phyloP scores from a whole-genome alignment of 2,329 filamentous ascomycete species.

The Pseudonectria buxi region DNA sequence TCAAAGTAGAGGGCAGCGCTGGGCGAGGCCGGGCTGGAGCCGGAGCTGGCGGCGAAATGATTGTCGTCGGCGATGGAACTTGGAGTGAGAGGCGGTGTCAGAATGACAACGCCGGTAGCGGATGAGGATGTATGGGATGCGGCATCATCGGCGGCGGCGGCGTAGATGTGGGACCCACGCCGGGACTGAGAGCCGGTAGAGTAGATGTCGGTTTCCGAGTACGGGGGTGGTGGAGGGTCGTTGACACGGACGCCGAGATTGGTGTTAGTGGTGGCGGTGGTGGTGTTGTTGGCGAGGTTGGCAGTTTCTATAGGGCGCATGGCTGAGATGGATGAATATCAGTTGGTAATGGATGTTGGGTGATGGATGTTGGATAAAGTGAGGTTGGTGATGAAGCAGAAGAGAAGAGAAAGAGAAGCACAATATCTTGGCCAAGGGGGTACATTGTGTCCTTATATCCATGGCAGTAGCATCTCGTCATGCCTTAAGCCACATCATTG shows the following conservation, averaged over 20 bases:
- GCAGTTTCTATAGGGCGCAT: slow-evolving; percentile 11
- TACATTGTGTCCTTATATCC: no score
- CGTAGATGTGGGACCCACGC: slow-evolving; percentile 20
- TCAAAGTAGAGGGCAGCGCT: slow-evolving; percentile 37
- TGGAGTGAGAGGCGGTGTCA: slow-evolving; percentile 46
- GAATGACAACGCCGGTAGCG: slow-evolving; percentile 39
- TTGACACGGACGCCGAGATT: slow-evolving; percentile 18
- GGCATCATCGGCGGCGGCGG: slow-evolving; percentile 30
- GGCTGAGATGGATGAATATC: no score
- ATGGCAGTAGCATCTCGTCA: no score
- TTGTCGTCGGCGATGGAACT: slow-evolving; percentile 20
- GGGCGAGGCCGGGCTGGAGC: slow-evolving; percentile 13
- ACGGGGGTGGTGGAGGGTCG: slow-evolving; percentile 47
- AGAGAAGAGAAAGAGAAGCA: no score
- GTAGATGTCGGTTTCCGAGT: slow-evolving; percentile 51
- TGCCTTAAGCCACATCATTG: no score
- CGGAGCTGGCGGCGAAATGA: slow-evolving; percentile 9
- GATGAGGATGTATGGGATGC: slow-evolving; percentile 33
- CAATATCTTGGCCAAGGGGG: no score
- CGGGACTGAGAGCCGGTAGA: slow-evolving; percentile 33
- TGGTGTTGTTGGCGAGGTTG: slow-evolving; percentile 10
- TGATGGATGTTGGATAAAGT: no score
- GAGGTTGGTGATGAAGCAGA: no score
- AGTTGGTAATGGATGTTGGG: no score
- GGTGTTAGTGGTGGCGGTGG: slow-evolving; percentile 5